Percentiles rank a stretch among this genome's conserved stretches.
phyloP scores from a whole-genome alignment of 768 basidiomycete genomes.

The Russula brevipes region DNA sequence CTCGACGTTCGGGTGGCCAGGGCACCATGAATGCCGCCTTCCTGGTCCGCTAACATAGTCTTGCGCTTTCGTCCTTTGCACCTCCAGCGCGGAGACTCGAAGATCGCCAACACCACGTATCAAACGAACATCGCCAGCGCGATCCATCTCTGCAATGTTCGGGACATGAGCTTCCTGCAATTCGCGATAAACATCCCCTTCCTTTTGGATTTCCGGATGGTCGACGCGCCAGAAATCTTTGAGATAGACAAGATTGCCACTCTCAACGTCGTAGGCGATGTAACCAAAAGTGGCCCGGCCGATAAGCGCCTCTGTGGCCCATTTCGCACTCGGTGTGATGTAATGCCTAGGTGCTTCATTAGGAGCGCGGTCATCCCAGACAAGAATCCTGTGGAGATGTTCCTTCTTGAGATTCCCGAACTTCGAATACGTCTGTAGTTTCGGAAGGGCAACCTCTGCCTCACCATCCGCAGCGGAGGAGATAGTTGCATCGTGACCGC shows the following conservation, averaged over 20 bases:
- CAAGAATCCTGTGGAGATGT: background rate
- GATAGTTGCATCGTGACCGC: too few species aligned
- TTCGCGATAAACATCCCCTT: background rate
- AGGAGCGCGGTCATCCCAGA: too few species aligned
- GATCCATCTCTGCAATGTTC: background rate
- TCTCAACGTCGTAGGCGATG: background rate
- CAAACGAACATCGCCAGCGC: background rate
- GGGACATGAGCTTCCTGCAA: background rate
- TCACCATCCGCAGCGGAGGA: too few species aligned
- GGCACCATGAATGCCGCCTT: background rate
- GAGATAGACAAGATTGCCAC: background rate
- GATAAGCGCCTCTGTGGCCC: too few species aligned
- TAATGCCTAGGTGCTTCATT: too few species aligned
- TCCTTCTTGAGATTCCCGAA: background rate
- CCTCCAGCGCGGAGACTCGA: background rate
- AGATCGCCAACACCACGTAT: background rate
- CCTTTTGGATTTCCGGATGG: too few species aligned
- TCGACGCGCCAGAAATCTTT: background rate
- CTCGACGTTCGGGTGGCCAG: background rate
- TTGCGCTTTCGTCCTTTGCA: background rate
- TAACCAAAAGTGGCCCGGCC: background rate
- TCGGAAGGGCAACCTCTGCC: too few species aligned
- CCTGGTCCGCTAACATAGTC: background rate
- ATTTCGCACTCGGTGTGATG: too few species aligned
- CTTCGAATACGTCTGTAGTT: too few species aligned